These are phyloP conservation scores for Beauveria medogensis DNA, from an alignment of 2,329 filamentous ascomycete genomes.

Conservation along the genomic window DNA sequence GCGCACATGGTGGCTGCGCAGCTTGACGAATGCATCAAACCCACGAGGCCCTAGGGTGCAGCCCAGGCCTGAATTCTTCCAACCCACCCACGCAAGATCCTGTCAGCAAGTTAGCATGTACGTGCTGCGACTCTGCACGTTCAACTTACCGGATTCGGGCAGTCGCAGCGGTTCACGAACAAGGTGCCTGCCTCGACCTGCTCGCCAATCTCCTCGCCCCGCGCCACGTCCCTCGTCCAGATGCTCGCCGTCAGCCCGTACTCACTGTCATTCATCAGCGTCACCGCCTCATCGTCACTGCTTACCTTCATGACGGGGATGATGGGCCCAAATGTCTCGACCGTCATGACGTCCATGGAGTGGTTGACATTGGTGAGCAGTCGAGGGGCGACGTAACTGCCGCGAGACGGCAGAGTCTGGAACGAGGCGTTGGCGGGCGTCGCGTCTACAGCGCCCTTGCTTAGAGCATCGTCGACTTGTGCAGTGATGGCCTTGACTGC, in stretches of 20 bases:
- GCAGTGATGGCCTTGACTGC: slow-evolving; percentile 67
- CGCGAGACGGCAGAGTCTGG: slow-evolving; percentile 58
- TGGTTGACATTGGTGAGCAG: slow-evolving; percentile 74
- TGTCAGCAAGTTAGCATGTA: slow-evolving; percentile 24
- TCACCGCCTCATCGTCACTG: slow-evolving; percentile 70
- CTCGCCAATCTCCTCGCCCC: slow-evolving; percentile 70
- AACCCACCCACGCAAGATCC: slow-evolving; percentile 91
- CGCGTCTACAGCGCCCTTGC: slow-evolving; percentile 73
- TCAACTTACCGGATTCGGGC: slow-evolving; percentile 71
- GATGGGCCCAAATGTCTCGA: slow-evolving; percentile 91
- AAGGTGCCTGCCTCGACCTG: slow-evolving; percentile 87
- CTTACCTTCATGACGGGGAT: slow-evolving; percentile 88
- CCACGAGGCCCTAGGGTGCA: slow-evolving; percentile 83
- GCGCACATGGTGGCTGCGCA: slow-evolving; percentile 77
- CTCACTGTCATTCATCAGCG: slow-evolving; percentile 87
- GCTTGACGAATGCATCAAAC: slow-evolving; percentile 91
- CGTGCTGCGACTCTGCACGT: not conserved
- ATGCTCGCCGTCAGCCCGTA: slow-evolving; percentile 94
- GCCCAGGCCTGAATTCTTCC: slow-evolving; percentile 96
- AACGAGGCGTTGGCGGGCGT: slow-evolving; percentile 80
- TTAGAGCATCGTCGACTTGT: slow-evolving; percentile 74
- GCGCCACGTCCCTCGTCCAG: slow-evolving; percentile 81
- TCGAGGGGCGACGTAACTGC: slow-evolving; percentile 83
- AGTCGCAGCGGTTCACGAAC: slow-evolving; percentile 93
- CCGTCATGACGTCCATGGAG: slow-evolving; percentile 79